A percentile compares a stretch with the other conserved stretches of the same genome.
These are phyloP conservation scores for Pyrenochaeta sp. DNA, from an alignment of 2,329 filamentous ascomycete species.

Conservation along the genomic window DNA sequence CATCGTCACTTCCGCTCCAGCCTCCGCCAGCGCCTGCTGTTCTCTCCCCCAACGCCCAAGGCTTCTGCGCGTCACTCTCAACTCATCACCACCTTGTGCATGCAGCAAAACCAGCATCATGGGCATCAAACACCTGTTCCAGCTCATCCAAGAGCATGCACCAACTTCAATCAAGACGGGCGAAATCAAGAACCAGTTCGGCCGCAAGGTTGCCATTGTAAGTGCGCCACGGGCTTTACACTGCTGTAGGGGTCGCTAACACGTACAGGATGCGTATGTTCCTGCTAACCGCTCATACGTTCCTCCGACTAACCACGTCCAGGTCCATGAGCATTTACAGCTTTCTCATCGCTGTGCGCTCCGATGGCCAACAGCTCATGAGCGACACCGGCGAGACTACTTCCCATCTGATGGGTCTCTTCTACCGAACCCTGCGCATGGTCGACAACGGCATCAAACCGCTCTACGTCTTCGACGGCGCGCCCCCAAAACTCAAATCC, in stretches of 20 bases:
- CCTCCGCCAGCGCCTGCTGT: slow-evolving; percentile 20
- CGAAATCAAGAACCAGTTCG: slow-evolving; percentile 99
- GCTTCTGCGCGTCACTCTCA: not conserved
- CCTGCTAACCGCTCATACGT: not conserved
- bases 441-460: slow-evolving; percentile 99
- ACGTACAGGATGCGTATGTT: slow-evolving; percentile 56
- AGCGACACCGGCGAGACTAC: slow-evolving; percentile 96
- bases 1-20: slow-evolving; percentile 23
- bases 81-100: not conserved
- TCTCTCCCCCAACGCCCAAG: slow-evolving; percentile 8
- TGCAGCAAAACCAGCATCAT: slow-evolving; percentile 24
- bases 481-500: slow-evolving; percentile 95
- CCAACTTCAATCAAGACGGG: slow-evolving; percentile 95
- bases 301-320: slow-evolving; percentile 19
- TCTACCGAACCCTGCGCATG: slow-evolving; percentile 97
- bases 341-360: slow-evolving; percentile 96
- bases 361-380: slow-evolving; percentile 94
- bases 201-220: slow-evolving; percentile 96
- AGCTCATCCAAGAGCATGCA: slow-evolving; percentile 74
- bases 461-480: slow-evolving; percentile 96
- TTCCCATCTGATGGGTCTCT: slow-evolving; percentile 98
- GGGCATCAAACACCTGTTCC: slow-evolving; percentile 55
- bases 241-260: slow-evolving; percentile 23
- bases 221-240: slow-evolving; percentile 41
- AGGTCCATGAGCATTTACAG: slow-evolving; percentile 99